Evolutionary conservation across 331 rosid species (phyloP), one percentile per base, ranked within the genome.

Genomic region (Spiraea crenata): DNA sequence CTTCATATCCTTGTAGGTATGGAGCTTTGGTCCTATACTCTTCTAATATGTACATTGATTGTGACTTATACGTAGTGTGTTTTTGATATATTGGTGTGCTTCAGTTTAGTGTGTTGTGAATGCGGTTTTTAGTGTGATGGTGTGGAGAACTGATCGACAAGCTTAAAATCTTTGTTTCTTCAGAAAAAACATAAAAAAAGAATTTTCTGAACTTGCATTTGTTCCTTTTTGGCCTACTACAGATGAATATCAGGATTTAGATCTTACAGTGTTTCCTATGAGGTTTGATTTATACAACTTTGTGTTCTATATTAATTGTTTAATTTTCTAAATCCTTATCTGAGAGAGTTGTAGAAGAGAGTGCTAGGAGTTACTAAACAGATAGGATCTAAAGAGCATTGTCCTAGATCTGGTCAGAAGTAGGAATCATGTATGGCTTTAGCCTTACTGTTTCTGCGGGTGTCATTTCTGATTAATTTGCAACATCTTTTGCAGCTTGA

Each of bases 401-500:
- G 40, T 8, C 61, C 47, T 41, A 9, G 41, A 40, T 46, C 19
- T 14, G 39, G 20, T 69, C 41, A 46, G 31, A 41, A 56, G 5
- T 63, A 57, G 45, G 38, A 16, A 55, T 55, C 49, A 13, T 46
- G 11, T 25, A 25, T 38, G 55, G 25, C 35, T 72, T 17, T 44
- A 62, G 63, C 67, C 63, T 57, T 25, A 7, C 45, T 56, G 25
- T 58, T 59, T 31, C 46, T 69, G 37, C 11, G 46, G 20, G 12
- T 37, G 50, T 38, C 13, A 13, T 66, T 47, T 76, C 77, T 58
- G 63, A 73, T 67, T 77, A 15, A 39, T 60, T 52, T 15, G 20
- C 15, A 40, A 47, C 25, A 9, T 17, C 59, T 59, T 71, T 55
- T 84, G 92, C 98, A 91, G 97, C 80, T 84, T 57, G 95, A 81